Conservation (phyloP, 2,329 filamentous ascomycete genomes). For the Cladosporium sphaerospermum region DNA sequence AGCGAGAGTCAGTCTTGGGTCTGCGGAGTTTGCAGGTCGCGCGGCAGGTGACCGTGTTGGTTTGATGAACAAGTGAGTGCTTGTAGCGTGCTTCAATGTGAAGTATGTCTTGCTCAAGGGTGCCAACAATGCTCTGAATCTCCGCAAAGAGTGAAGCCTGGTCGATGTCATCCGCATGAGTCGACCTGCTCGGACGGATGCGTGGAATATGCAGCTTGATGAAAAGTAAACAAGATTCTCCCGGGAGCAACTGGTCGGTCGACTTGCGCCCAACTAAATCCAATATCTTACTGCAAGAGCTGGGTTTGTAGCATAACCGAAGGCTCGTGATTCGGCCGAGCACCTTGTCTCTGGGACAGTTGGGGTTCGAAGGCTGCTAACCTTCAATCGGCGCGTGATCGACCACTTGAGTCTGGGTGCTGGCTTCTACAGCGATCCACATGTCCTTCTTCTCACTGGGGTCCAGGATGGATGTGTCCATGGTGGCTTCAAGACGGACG, state of each 20-base stretch:
- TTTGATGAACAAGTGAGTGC: slow-evolving; percentile 28
- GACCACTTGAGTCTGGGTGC: slow-evolving; percentile 18
- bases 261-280: slow-evolving; percentile 27
- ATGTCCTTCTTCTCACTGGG: slow-evolving; percentile 18
- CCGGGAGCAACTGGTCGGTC: slow-evolving; percentile 20
- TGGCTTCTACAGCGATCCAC: slow-evolving; percentile 27
- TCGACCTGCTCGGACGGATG: slow-evolving; percentile 9
- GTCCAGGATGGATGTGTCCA: slow-evolving; percentile 22
- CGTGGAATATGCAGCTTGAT: slow-evolving; percentile 23
- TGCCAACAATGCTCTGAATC: slow-evolving; percentile 30
- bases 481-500: slow-evolving; percentile 20
- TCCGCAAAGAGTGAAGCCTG: slow-evolving; percentile 26
- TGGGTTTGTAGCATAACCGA: slow-evolving; percentile 27
- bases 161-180: slow-evolving; percentile 12
- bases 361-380: slow-evolving; percentile 6
- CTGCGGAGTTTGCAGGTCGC: slow-evolving; percentile 26
- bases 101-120: slow-evolving; percentile 25
- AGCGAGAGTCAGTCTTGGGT: slow-evolving; percentile 28
- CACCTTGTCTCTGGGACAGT: background rate
- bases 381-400: background rate
- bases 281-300: slow-evolving; percentile 19
- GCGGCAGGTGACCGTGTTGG: slow-evolving; percentile 26
- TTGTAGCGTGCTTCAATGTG: slow-evolving; percentile 31
- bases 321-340: slow-evolving; percentile 23
- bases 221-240: slow-evolving; percentile 24